These are phyloP conservation scores for Lipomyces sp. DNA, from an alignment of 805 yeast genomes.

Conservation along the genomic window DNA sequence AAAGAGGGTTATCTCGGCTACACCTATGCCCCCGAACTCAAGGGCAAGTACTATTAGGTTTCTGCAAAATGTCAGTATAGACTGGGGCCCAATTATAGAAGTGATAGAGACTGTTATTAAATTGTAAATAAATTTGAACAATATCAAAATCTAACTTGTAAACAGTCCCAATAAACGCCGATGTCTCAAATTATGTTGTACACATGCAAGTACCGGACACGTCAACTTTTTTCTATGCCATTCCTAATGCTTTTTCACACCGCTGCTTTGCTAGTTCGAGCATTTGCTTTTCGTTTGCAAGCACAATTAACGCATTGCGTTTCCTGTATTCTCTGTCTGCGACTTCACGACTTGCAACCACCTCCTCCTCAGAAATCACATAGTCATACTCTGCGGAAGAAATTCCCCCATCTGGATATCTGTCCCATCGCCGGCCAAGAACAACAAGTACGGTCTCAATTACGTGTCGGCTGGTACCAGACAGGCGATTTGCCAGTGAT, in stretches of 20 bases:
- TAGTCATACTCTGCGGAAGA: conserved; percentile 22
- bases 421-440: conserved; percentile 15
- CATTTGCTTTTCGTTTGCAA: conserved; percentile 32
- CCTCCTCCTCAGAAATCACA: conserved; percentile 21
- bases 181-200: background rate
- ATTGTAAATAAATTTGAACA: background rate
- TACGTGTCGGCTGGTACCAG: background rate
- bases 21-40: conserved; percentile 21
- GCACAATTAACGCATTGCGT: conserved; percentile 18
- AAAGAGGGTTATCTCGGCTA: conserved; percentile 33
- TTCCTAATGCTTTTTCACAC: conserved; percentile 21
- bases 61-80: background rate
- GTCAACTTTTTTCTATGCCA: background rate
- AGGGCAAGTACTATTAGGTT: conserved; percentile 25
- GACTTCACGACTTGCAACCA: background rate
- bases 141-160: background rate
- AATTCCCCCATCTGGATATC: conserved; percentile 22
- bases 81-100: conserved; percentile 3
- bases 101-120: background rate
- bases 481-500: background rate
- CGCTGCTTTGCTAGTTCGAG: conserved; percentile 24
- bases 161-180: background rate
- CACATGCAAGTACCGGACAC: background rate
- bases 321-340: conserved; percentile 7
- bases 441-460: background rate